phyloP scores from a whole-genome alignment of 148 eudicot species.

The Chenopodium formosanum region DNA sequence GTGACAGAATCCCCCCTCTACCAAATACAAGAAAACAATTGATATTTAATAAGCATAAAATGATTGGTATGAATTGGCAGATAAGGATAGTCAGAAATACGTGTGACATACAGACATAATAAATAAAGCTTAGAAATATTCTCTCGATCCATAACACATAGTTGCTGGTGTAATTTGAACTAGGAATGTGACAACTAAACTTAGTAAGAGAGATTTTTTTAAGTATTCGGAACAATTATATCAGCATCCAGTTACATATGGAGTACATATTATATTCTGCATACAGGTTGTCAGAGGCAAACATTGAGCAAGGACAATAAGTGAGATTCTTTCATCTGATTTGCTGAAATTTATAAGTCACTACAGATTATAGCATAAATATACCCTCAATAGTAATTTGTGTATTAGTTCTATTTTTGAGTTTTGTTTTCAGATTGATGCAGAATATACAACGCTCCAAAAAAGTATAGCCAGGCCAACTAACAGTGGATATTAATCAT shows the following conservation, averaged over 20 bases:
- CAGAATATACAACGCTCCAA: slow-evolving; percentile 20
- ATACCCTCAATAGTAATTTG: not conserved
- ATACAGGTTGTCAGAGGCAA: not conserved
- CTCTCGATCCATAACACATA: too few species aligned
- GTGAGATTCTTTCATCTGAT: not conserved
- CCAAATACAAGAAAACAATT: not conserved
- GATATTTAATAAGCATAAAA: not conserved
- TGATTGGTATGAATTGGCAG: slow-evolving; percentile 3
- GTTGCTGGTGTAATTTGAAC: too few species aligned
- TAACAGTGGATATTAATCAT: slow-evolving; percentile 11
- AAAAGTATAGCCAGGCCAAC: slow-evolving; percentile 23
- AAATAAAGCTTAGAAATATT: not conserved
- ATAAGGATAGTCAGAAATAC: slow-evolving; percentile 4
- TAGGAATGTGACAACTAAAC: too few species aligned
- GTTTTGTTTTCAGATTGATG: slow-evolving; percentile 1
- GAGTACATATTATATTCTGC: not conserved
- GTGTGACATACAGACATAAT: not conserved
- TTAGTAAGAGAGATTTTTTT: too few species aligned
- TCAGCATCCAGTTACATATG: not conserved
- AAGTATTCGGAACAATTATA: not conserved
- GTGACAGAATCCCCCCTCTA: not conserved
- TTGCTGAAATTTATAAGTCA: not conserved
- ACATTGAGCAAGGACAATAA: slow-evolving; percentile 1
- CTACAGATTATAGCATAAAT: not conserved
- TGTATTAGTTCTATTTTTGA: not conserved